Percentiles rank a stretch among this genome's conserved stretches.
These are phyloP conservation scores for Aspergillus fumigatiaffinis DNA, from an alignment of 2,329 filamentous ascomycete species.

Conservation along the genomic window DNA sequence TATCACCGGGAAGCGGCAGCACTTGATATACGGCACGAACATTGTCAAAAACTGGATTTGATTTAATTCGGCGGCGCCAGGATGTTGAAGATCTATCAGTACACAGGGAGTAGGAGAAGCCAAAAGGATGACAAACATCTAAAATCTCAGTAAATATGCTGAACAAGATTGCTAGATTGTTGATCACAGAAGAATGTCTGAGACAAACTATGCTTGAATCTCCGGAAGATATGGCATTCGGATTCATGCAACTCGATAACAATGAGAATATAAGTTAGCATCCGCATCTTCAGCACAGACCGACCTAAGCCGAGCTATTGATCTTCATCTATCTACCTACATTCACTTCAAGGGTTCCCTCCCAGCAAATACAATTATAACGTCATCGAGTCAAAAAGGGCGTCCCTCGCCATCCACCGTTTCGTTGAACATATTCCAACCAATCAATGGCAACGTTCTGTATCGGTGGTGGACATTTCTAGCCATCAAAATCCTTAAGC, in stretches of 20 bases:
- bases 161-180: too few relatives aligned
- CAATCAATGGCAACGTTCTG: conserved; percentile 14
- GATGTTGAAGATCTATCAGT: not conserved
- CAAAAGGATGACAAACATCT: not conserved
- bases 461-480: conserved; percentile 5
- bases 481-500: too few relatives aligned
- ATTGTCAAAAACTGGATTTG: not conserved
- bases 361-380: not conserved
- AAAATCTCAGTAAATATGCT: not conserved
- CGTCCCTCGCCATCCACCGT: not conserved
- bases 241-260: too few relatives aligned
- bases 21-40: conserved; percentile 11
- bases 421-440: not conserved
- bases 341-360: not conserved
- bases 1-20: conserved; percentile 15
- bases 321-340: too few relatives aligned
- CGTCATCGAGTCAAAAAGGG: not conserved
- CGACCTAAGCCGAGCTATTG: too few relatives aligned
- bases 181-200: too few relatives aligned
- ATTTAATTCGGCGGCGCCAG: not conserved
- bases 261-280: too few relatives aligned
- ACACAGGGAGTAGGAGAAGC: too few relatives aligned
- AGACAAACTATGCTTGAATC: too few relatives aligned
- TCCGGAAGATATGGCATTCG: too few relatives aligned
- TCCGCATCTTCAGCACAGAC: too few relatives aligned